Percentiles rank a stretch among this genome's conserved stretches.
Conservation (phyloP, 1,284 basidiomycete genomes). For the Microbotryomycetes sp. region DNA sequence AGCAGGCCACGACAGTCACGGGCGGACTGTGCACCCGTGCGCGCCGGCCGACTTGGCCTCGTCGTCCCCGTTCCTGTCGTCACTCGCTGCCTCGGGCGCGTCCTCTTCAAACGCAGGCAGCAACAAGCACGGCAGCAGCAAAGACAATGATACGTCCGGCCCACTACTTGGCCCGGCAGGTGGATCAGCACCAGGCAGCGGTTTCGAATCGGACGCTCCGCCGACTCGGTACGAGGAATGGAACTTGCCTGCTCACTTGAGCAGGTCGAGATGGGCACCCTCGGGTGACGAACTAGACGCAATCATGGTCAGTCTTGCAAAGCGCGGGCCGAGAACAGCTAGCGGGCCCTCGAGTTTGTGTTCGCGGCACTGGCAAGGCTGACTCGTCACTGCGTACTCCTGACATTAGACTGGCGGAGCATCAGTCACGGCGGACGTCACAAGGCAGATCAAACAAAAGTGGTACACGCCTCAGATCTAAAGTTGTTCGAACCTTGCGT, state of each 20-base stretch:
- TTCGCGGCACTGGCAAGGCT: not conserved
- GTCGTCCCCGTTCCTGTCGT: conserved; percentile 13
- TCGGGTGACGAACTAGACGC: conserved; percentile 24
- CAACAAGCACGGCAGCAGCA: conserved; percentile 4
- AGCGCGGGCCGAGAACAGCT: not conserved
- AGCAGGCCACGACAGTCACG: conserved; percentile 1
- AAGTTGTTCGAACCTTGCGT: not conserved
- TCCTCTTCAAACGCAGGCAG: conserved; percentile 1
- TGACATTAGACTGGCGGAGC: conserved; percentile 10
- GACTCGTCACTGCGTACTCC: not conserved
- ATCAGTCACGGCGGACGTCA: conserved; percentile 6
- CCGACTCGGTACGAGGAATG: conserved; percentile 10
- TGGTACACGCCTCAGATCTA: conserved; percentile 29
- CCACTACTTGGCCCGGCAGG: not conserved
- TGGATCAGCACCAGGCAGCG: not conserved
- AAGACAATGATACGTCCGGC: not conserved
- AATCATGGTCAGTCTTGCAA: conserved; percentile 19
- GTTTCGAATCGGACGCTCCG: not conserved
- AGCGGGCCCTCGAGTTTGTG: no score
- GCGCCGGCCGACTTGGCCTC: conserved; percentile 23
- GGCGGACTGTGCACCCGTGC: conserved; percentile 21
- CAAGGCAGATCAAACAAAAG: conserved; percentile 15
- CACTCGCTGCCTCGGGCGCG: conserved; percentile 3
- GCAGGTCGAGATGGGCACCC: conserved; percentile 12
- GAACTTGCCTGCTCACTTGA: conserved; percentile 19